These are phyloP conservation scores for Penicillium odoratum DNA, from an alignment of 495 filamentous ascomycete species.

Conservation along the genomic window DNA sequence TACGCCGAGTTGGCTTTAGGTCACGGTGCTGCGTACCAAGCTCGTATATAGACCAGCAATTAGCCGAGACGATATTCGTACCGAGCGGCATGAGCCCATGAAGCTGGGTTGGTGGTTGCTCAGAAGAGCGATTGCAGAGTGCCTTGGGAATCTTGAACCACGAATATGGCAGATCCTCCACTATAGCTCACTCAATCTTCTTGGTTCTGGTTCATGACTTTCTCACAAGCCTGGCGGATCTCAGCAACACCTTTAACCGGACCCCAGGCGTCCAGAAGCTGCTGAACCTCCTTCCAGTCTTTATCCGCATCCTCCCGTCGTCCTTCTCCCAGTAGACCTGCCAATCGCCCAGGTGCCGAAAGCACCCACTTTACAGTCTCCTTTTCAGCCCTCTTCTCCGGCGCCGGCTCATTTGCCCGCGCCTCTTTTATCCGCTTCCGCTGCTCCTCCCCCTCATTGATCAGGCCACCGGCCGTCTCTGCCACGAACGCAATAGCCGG, in stretches of 20 bases:
- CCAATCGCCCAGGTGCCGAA: conserved; percentile 53
- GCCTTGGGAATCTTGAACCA: background rate
- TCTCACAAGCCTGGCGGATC: conserved; percentile 58
- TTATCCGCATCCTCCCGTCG: conserved; percentile 54
- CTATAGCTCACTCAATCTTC: conserved; percentile 26
- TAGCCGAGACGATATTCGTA: background rate
- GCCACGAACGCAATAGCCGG: conserved; percentile 81
- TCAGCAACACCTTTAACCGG: conserved; percentile 62
- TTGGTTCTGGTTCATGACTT: conserved; percentile 44
- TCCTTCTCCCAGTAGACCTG: conserved; percentile 49
- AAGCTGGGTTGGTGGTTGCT: conserved; percentile 1
- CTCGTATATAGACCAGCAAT: background rate
- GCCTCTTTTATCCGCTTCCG: conserved; percentile 37
- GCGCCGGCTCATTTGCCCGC: conserved; percentile 30
- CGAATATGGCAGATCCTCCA: background rate
- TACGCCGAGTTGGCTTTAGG: background rate
- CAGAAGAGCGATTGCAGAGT: background rate
- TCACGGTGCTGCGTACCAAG: background rate
- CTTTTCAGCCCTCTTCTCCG: conserved; percentile 50
- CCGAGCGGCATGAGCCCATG: background rate
- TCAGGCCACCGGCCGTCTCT: conserved; percentile 68
- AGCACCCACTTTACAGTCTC: conserved; percentile 74
- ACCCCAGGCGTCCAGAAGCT: conserved; percentile 53
- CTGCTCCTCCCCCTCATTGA: conserved; percentile 51
- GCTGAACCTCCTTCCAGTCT: conserved; percentile 35